Percentiles rank a stretch among this genome's conserved stretches.
phyloP scores from a whole-genome alignment of 2,329 filamentous ascomycete species.

The Cyanodermella asteris region DNA sequence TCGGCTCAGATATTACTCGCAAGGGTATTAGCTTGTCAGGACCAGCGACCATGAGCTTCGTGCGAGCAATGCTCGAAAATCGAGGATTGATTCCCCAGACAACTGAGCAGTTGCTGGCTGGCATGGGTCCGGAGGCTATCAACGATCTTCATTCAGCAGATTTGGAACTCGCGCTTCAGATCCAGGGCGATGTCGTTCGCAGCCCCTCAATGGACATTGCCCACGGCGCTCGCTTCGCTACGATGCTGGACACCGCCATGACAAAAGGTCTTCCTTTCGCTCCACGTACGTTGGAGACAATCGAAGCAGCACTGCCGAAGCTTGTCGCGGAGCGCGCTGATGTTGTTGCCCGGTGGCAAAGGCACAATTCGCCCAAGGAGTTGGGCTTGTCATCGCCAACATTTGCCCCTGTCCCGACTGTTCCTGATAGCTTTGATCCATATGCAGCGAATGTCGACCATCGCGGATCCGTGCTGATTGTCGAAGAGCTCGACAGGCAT shows the following conservation, averaged over 20 bases:
- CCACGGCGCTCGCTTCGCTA: constrained; percentile 36
- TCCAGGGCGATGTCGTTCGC: constrained; percentile 23
- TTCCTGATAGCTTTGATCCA: constrained; percentile 59
- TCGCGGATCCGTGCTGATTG: constrained; percentile 77
- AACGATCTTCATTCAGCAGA: constrained; percentile 28
- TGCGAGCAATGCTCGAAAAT: constrained; percentile 45
- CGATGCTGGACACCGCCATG: constrained; percentile 36
- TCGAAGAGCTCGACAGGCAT: constrained; percentile 66
- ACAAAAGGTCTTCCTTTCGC: constrained; percentile 31
- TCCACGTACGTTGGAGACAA: constrained; percentile 30
- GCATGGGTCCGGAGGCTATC: constrained; percentile 36
- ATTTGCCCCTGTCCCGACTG: constrained; percentile 27
- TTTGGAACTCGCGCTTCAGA: constrained; percentile 37
- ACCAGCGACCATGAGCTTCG: constrained; percentile 33
- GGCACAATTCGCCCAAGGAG: constrained; percentile 20
- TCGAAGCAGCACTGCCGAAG: constrained; percentile 35
- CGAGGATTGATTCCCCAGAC: constrained; percentile 37
- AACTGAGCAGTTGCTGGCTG: constrained; percentile 37
- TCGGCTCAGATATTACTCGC: constrained; percentile 34
- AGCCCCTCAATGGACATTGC: constrained; percentile 31
- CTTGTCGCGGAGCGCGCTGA: constrained; percentile 25
- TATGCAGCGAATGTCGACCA: constrained; percentile 81
- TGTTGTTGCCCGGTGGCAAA: constrained; percentile 33
- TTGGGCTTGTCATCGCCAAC: no score
- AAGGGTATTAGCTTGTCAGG: constrained; percentile 28